Base-by-base conservation (phyloP, 2,329 filamentous ascomycete genomes). In the Setomelanomma holmii region DNA sequence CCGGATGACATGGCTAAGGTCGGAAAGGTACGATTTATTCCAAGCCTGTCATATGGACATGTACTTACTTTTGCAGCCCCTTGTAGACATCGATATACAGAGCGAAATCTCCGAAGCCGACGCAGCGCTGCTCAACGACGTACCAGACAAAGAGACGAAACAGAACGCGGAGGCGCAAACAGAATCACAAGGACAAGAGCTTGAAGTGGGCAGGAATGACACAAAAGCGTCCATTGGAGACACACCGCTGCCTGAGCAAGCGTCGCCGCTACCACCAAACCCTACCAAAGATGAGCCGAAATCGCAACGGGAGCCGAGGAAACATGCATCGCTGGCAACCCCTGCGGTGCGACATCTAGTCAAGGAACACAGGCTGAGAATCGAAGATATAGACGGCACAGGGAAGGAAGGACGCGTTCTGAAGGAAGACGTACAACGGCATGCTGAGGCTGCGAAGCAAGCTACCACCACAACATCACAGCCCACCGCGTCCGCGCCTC, bases 1-100 rank as follows among this genome's bases (percentile, higher is more conserved):
- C 88, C 92, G 24, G 95, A 96, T 60, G 95, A 98, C 64, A 96
- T 97, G 84, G 93, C 93, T 45, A 91, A 91, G 70, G 96, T 97
- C 21, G 95, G 95, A 62, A 93, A 80, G 75, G 82, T 84, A 73
- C n/a, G n/a, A n/a, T n/a, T n/a, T 24, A 60, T 45, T 12, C 2
- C 5, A 22, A 5, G 14, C 3, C 38, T 5, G 6, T 20, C 3
- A 33, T 24, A 22, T 24, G 24, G 16, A 47, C 21, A 30, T 10
- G 19, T 21, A 44, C 68, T 74, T 45, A 69, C 40, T 23, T 27
- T 19, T 20, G 19, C 53, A 95, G 85, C 89, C 93, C 12, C 86
- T 97, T 68, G 89, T 96, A 60, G 93, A 98, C 70, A 97, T 98
- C 57, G 93, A 98, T 74, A 93, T 97, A 61, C 86, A 91, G 67